phyloP scores from a whole-genome alignment of 257 asterid genomes.

The Schizonepeta tenuifolia region DNA sequence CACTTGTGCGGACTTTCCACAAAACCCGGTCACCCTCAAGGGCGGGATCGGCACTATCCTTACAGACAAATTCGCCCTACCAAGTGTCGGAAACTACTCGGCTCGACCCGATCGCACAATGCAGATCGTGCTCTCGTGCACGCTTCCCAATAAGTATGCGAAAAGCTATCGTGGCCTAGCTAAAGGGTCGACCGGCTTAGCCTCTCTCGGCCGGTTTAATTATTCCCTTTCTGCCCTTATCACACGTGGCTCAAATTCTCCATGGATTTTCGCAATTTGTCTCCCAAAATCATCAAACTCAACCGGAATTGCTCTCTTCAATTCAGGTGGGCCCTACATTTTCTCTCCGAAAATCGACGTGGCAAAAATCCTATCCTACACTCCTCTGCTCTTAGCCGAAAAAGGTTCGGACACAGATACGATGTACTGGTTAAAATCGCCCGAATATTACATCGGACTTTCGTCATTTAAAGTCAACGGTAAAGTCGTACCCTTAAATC shows the following conservation, averaged over 20 bases:
- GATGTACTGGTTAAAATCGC: conserved; percentile 34
- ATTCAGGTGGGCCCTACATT: conserved; percentile 39
- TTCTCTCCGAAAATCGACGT: conserved; percentile 35
- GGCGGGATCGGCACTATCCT: conserved; percentile 22
- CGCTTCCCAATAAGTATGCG: conserved; percentile 1
- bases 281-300: conserved; percentile 37
- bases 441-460: conserved; percentile 44
- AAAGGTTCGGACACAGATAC: conserved; percentile 26
- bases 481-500: conserved; percentile 31
- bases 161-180: conserved; percentile 38
- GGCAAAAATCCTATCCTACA: conserved; percentile 35
- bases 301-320: conserved; percentile 36
- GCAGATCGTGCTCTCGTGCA: conserved; percentile 38
- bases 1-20: conserved; percentile 30
- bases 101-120: conserved; percentile 19
- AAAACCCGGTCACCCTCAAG: conserved; percentile 40
- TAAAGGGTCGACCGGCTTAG: conserved; percentile 42
- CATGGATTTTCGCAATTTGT: conserved; percentile 39
- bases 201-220: conserved; percentile 47
- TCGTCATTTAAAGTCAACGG: conserved; percentile 33
- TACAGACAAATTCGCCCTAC: conserved; percentile 36
- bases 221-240: conserved; percentile 44
- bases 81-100: conserved; percentile 14
- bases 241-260: conserved; percentile 37
- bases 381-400: conserved; percentile 35